Evolutionary conservation across 257 asterid species (phyloP), one percentile per base, ranked within the genome.

Genomic region (Haberlea rhodopensis): DNA sequence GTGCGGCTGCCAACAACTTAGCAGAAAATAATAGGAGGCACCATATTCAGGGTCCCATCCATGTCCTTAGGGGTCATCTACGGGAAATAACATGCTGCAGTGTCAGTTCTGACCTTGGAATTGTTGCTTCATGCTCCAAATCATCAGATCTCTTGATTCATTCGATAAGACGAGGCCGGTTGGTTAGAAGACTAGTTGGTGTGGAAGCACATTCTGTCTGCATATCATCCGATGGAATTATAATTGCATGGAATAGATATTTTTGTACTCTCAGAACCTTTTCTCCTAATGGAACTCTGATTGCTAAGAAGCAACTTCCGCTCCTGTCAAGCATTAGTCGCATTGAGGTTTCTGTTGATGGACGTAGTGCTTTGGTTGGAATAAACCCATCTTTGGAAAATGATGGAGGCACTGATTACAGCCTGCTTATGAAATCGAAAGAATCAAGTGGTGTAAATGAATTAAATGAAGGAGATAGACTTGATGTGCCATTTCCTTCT

Each of bases 31-130:
- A 71, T 61, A 80, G 68, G 70, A 76, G 75, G 43, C 84, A 78
- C 64, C 83, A 88, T 43, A 86, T 94, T 55, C 97, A 94, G 74
- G 97, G 97, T 66, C 99, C 99, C 54, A 53, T 90, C 20, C 96
- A 94, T 71, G 92, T 94, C 53, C 89, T 94, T 53, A 85, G 97
- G 59, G 99, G 99, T 54, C 97, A 94, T 82, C 79, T 86, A 60
- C 77, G 83, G 66, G 97, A 94, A 77, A 74, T 94, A 29, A 71
- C 82, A 29, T 94, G 96, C 77, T 94, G 99, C 29, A 73, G 84
- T 61, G 89, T 90, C 63, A 87, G 84, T 79, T 84, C 97, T 52
- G 99, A 94, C 82, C 95, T 94, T 71, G 97, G 99, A 66, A 79
- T 94, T 67, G 89, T 90, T 68, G 97, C 84, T 54, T 94, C 99